Evolutionary conservation across 139 green algal genomes (phyloP), one percentile per base, ranked within the genome.

Genomic region (Mesostigma viride): DNA sequence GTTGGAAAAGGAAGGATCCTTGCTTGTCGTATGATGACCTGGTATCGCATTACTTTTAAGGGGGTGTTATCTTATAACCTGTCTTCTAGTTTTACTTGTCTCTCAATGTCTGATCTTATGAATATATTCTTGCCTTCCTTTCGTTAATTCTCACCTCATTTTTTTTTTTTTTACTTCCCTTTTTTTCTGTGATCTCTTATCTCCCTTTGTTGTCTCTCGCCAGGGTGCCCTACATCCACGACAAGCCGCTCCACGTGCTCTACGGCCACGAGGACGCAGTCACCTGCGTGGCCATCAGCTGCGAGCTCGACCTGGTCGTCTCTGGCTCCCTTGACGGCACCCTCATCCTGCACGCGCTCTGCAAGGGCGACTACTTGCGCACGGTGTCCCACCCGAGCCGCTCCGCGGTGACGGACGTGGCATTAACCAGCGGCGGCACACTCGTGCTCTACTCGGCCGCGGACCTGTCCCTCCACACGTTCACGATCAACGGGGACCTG

Each of bases 301-400:
- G 75, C 1, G 67, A 80, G 34, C 78, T 90, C 22, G 83, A 88
- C 68, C 51, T 90, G 17, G 73, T 88, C 0, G 65, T 58, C 6
- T 70, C 40, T n/a, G 65, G 65, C 17, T 62, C 32, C 27, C 60
- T 65, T 20, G 81, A 86, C 35, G 82, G 76, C 31, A 68, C 69
- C 1, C 6, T 82, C 31, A 59, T 88, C 28, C 67, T 90, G 27
- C 83, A 90, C 79, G 81, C 75, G 34, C 74, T 88, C n/a, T 33
- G 61, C 14, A 44, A 24, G 3, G 82, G 82, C 31, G 57, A 69
- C 47, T 82, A 74, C 63, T 27, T 85, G 45, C 70, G 74, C 28
- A 66, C 56, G 1, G 24, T 87, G 2, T 14, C 31, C n/a, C 68
- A 69, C 47, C 68, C 68, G 20, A 32, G 20, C 26, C 3, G 47